Evolutionary conservation across 805 yeast genomes (phyloP).

Genomic region (Kockiozyma suomiensis): DNA sequence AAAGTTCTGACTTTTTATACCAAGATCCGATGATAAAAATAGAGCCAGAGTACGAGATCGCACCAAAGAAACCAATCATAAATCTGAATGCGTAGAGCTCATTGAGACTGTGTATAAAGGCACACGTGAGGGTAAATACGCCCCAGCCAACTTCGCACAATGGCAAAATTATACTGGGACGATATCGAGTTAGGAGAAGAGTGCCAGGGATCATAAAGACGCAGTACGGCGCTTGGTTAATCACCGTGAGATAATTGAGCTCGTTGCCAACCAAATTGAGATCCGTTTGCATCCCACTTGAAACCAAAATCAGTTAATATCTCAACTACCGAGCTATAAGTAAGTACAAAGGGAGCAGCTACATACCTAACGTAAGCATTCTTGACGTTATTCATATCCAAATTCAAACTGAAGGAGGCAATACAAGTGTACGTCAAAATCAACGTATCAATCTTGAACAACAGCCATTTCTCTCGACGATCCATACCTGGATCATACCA

Average conservation of each 20-base stretch:
- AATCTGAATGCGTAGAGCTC: conserved; percentile 49
- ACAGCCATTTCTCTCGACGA: conserved; percentile 39
- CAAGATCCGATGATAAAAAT: conserved; percentile 47
- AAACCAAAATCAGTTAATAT: conserved; percentile 44
- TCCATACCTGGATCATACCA: conserved; percentile 42
- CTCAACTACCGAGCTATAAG: no score
- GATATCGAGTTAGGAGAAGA: conserved; percentile 42
- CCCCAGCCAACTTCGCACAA: conserved; percentile 46
- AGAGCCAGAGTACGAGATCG: conserved; percentile 37
- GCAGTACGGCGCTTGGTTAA: conserved; percentile 42
- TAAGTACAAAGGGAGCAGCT: not conserved
- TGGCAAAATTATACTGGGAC: conserved; percentile 45
- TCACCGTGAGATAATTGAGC: conserved; percentile 38
- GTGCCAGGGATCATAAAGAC: conserved; percentile 51
- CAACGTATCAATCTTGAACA: conserved; percentile 44
- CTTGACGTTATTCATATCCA: conserved; percentile 22
- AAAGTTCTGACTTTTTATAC: conserved; percentile 50
- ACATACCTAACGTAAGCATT: conserved; percentile 25
- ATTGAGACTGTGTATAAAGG: conserved; percentile 40
- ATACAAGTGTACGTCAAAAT: conserved; percentile 40
- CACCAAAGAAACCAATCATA: conserved; percentile 50
- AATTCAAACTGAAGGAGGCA: conserved; percentile 14
- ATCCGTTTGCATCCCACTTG: conserved; percentile 57
- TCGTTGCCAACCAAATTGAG: conserved; percentile 50
- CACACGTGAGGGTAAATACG: conserved; percentile 43